Base-by-base conservation (phyloP, 2,329 filamentous ascomycete species). In the Pezizomycotina sp. region DNA sequence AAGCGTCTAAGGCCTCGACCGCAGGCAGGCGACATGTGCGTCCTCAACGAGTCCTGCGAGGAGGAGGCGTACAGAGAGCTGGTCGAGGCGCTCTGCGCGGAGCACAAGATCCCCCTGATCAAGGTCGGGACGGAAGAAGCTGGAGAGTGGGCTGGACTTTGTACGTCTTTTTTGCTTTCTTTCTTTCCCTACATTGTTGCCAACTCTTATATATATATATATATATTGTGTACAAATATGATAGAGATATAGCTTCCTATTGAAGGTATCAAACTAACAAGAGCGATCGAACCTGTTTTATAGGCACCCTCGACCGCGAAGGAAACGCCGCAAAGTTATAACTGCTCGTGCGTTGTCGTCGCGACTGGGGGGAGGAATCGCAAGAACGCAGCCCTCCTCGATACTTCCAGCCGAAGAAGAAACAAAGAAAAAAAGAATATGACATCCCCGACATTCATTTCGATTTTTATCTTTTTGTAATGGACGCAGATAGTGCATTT, bases 31-130 rank as follows among this genome's bases (percentile, higher is more conserved):
- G 45, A 98, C 71, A 95, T 98, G 84, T 98, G 89, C 64, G 89
- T 98, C 54, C 77, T 98, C 57, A 98, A 98, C 76, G 89, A 98
- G 76, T 77, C 79, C 53, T 98, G 89, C 72, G 89, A 98, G 71
- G 89, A 98, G 75, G 89, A 98, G 68, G 86, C 89, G 53, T 98
- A 98, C 75, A 98, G 98, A 83, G 98, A 98, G 79, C 76, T 98
- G 52, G 86, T 98, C 57, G 80, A 95, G 55, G 89, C 89, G 48
- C 79, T 98, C 46, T 98, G 89, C 80, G 81, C 78, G 50, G 89
- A 98, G 76, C 89, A 98, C 72, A 93, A 93, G 77, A 98, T 98
- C 58, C 89, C 89, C 52, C 70, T 98, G 57, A 98, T 98, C 75
- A 95, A 98, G 81, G 89, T 98, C 50, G 86, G 84, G 54, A 89